Conservation (phyloP, 257 asterid genomes). For the Solanum medicagineum region DNA sequence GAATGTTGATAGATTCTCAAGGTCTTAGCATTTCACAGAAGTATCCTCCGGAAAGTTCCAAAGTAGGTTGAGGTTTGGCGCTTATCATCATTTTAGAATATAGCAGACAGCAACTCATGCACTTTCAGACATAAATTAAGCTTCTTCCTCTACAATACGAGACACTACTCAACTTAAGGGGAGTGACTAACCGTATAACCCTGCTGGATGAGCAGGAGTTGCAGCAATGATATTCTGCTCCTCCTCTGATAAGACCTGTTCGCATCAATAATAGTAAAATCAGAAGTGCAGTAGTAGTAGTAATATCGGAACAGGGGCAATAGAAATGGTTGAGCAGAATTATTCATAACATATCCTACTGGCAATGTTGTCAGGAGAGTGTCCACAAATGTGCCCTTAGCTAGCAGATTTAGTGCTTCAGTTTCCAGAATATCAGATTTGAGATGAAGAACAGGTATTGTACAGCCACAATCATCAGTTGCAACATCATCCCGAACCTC, state of each 20-base stretch:
- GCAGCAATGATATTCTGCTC: slow-evolving; percentile 77
- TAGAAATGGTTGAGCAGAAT: neutral
- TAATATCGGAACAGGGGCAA: neutral
- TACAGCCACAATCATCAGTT: slow-evolving; percentile 29
- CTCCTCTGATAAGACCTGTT: slow-evolving; percentile 67
- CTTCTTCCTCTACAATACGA: neutral
- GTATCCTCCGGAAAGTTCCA: neutral
- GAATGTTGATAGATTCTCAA: neutral
- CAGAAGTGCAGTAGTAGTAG: neutral
- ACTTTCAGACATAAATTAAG: neutral
- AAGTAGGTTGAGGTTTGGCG: neutral
- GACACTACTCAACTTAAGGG: neutral
- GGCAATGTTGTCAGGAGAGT: slow-evolving; percentile 67
- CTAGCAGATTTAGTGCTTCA: slow-evolving; percentile 54
- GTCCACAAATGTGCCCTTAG: slow-evolving; percentile 44
- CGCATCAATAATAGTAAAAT: neutral
- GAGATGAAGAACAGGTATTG: slow-evolving; percentile 50
- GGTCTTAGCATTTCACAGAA: neutral
- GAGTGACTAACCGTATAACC: slow-evolving; percentile 58
- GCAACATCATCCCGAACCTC: slow-evolving; percentile 26
- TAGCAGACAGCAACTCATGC: neutral
- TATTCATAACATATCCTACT: slow-evolving; percentile 23
- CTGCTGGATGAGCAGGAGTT: slow-evolving; percentile 95
- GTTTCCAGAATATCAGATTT: slow-evolving; percentile 51
- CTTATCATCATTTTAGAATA: neutral